These are phyloP conservation scores for Annulohypoxylon truncatum DNA, from an alignment of 2,329 filamentous ascomycete species.

Conservation along the genomic window DNA sequence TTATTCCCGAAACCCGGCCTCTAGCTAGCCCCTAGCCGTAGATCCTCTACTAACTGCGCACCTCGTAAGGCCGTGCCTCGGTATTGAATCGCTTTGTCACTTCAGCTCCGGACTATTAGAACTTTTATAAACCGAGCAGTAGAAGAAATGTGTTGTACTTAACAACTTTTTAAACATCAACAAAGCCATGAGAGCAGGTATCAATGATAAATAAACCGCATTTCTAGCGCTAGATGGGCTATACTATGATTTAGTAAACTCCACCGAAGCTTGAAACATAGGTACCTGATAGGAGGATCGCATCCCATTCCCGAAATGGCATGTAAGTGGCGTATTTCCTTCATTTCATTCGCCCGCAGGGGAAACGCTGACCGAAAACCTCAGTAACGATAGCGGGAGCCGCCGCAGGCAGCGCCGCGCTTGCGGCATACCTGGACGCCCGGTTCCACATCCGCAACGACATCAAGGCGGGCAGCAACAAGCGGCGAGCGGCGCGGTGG, in stretches of 20 bases:
- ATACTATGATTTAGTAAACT: background rate
- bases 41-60: background rate
- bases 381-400: slow-evolving; percentile 39
- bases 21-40: background rate
- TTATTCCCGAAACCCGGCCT: slow-evolving; percentile 1
- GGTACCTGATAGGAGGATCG: background rate
- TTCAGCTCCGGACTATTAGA: background rate
- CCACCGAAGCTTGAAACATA: background rate
- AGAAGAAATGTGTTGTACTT: background rate
- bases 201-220: background rate
- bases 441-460: slow-evolving; percentile 75
- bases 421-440: slow-evolving; percentile 70
- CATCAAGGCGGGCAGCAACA: slow-evolving; percentile 56
- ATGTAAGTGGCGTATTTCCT: slow-evolving; percentile 17
- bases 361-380: slow-evolving; percentile 3
- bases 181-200: background rate
- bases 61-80: background rate
- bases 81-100: background rate
- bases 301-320: slow-evolving; percentile 22
- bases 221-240: background rate
- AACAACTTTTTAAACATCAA: background rate
- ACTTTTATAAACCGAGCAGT: background rate
- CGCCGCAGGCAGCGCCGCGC: slow-evolving; percentile 46
- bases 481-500: slow-evolving; percentile 53
- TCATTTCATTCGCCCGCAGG: background rate